Evolutionary conservation across 179 eudicot species (phyloP).

Genomic region (Corrigiola litoralis): DNA sequence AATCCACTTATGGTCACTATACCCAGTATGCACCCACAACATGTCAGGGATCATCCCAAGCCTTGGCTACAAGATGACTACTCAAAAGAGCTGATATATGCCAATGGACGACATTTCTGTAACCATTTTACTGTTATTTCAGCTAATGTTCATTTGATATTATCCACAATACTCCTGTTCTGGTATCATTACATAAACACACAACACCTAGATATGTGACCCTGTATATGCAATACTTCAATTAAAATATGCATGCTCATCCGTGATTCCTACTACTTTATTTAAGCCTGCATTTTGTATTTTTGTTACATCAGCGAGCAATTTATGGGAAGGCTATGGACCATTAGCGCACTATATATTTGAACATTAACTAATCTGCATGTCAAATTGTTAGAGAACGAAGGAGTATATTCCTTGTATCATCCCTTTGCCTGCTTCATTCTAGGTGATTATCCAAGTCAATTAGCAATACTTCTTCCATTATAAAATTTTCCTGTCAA

Average conservation of each 20-base stretch:
- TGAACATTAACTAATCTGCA: neutral
- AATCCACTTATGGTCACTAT: too few relatives aligned
- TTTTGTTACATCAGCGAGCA: slow-evolving; percentile 8
- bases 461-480: neutral
- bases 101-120: neutral
- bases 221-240: neutral
- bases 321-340: slow-evolving; percentile 3
- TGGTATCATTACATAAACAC: neutral
- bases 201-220: neutral
- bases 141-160: neutral
- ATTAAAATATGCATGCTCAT: neutral
- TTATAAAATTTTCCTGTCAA: neutral
- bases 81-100: too few relatives aligned
- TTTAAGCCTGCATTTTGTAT: neutral
- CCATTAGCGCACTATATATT: slow-evolving; percentile 17
- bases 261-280: slow-evolving; percentile 18
- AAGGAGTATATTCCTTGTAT: slow-evolving; percentile 17
- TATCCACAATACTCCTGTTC: too few relatives aligned
- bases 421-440: neutral
- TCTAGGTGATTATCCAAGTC: slow-evolving; percentile 9
- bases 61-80: too few relatives aligned
- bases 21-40: too few relatives aligned
- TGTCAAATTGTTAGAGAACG: neutral
- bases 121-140: neutral
- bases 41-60: too few relatives aligned